Evolutionary conservation across 1,284 basidiomycete genomes (phyloP).

Genomic region (Tylopilus sp.): DNA sequence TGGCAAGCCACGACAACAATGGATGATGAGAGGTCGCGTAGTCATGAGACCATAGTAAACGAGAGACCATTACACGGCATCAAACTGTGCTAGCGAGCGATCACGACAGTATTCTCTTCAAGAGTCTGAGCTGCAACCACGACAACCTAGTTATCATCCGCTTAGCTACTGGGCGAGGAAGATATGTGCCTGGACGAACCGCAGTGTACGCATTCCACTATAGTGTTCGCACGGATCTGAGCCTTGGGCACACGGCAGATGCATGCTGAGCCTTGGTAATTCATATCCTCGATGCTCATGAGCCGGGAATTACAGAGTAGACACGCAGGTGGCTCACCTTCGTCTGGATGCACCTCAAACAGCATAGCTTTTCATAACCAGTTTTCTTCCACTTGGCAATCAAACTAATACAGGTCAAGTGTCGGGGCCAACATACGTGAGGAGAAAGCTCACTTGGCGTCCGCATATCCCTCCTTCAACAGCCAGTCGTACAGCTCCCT

Average conservation of each 20-base stretch:
- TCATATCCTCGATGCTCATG: constrained; percentile 78
- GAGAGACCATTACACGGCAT: neutral
- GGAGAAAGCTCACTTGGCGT: constrained; percentile 79
- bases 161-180: constrained; percentile 9
- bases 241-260: constrained; percentile 97
- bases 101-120: constrained; percentile 35
- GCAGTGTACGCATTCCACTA: constrained; percentile 98
- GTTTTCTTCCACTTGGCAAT: constrained; percentile 99
- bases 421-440: constrained; percentile 4
- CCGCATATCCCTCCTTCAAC: constrained; percentile 95
- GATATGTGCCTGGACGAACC: constrained; percentile 53
- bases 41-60: neutral
- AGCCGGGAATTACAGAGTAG: constrained; percentile 12
- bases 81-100: neutral
- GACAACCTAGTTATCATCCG: constrained; percentile 52
- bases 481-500: constrained; percentile 98
- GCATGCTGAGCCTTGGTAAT: constrained; percentile 99
- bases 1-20: neutral
- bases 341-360: constrained; percentile 95
- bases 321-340: constrained; percentile 48
- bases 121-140: constrained; percentile 82
- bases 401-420: constrained; percentile 53
- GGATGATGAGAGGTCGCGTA: neutral
- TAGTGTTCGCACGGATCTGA: constrained; percentile 82
- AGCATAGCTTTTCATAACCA: constrained; percentile 98